Evolutionary conservation across 768 basidiomycete genomes (phyloP).

Genomic region (Podaxis mareebaensis): DNA sequence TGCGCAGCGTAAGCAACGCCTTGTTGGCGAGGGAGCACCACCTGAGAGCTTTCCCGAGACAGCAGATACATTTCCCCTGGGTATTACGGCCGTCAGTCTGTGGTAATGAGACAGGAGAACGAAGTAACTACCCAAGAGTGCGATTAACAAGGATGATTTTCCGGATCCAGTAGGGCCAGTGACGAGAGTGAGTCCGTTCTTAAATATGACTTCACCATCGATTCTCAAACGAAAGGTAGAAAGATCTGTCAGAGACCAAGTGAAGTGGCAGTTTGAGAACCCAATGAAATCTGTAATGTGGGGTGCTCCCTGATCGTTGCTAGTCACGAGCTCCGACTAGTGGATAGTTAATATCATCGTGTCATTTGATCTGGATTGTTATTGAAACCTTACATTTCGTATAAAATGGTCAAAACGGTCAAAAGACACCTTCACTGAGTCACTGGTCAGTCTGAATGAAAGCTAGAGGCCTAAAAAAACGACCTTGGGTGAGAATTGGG

Average conservation of each 20-base stretch:
- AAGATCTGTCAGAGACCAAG: conserved; percentile 47
- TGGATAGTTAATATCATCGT: background rate
- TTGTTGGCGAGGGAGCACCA: conserved; percentile 59
- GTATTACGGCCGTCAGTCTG: background rate
- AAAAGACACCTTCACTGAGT: conserved; percentile 59
- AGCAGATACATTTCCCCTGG: conserved; percentile 63
- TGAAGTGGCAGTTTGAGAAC: conserved; percentile 54
- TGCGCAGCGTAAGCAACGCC: conserved; percentile 81
- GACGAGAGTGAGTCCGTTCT: conserved; percentile 53
- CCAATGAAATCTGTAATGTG: conserved; percentile 31
- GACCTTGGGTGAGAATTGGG: conserved; percentile 22
- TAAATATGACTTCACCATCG: conserved; percentile 57
- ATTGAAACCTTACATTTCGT: conserved; percentile 27
- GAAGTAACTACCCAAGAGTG: conserved; percentile 19
- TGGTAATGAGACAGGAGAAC: background rate
- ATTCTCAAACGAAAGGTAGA: conserved; percentile 52
- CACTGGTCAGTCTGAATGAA: background rate
- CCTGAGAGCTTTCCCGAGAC: conserved; percentile 52
- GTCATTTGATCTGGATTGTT: background rate
- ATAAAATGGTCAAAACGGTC: conserved; percentile 50
- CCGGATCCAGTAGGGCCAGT: conserved; percentile 62
- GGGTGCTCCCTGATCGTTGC: background rate
- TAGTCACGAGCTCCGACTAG: background rate
- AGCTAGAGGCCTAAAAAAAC: background rate
- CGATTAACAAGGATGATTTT: conserved; percentile 46